A percentile compares a stretch with the other conserved stretches of the same genome.
These are phyloP conservation scores for Phytophthora cactorum DNA, from an alignment of 352 stramenopile species.

Conservation along the genomic window DNA sequence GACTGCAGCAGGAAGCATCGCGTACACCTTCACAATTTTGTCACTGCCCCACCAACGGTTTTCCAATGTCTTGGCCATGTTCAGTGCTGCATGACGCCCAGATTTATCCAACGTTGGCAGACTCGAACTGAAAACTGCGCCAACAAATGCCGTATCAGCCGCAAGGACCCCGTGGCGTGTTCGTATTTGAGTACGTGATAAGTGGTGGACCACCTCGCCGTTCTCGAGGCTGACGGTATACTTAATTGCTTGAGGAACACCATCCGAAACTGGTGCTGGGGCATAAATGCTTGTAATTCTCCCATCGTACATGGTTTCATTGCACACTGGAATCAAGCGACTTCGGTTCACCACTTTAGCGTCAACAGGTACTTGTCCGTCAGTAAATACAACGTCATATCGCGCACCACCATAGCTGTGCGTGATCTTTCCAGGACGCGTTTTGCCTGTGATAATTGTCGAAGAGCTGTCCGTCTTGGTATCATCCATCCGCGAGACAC, in stretches of 20 bases:
- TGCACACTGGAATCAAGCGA: conserved; percentile 36
- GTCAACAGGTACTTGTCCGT: conserved; percentile 25
- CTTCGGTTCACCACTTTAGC: conserved; percentile 46
- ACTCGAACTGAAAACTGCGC: conserved; percentile 37
- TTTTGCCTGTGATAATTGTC: not conserved
- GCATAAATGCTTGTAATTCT: conserved; percentile 36
- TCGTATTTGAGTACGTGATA: conserved; percentile 47
- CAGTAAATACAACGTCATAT: conserved; percentile 62
- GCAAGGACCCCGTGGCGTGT: conserved; percentile 43
- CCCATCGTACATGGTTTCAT: conserved; percentile 42
- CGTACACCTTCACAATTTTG: conserved; percentile 59
- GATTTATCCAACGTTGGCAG: conserved; percentile 28
- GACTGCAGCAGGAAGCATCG: conserved; percentile 41
- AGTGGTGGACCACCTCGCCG: conserved; percentile 37
- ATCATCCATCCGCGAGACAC: not conserved
- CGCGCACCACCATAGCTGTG: conserved; percentile 51
- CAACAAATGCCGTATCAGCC: conserved; percentile 50
- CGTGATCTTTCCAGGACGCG: conserved; percentile 40
- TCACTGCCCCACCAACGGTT: conserved; percentile 53
- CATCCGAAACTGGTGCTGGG: not conserved
- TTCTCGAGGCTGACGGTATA: conserved; percentile 57
- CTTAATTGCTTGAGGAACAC: not conserved
- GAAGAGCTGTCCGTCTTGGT: not conserved
- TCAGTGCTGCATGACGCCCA: not conserved
- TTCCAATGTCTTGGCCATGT: conserved; percentile 13